Conservation (phyloP, 2,329 filamentous ascomycete genomes). For the Scytalidium lignicola region DNA sequence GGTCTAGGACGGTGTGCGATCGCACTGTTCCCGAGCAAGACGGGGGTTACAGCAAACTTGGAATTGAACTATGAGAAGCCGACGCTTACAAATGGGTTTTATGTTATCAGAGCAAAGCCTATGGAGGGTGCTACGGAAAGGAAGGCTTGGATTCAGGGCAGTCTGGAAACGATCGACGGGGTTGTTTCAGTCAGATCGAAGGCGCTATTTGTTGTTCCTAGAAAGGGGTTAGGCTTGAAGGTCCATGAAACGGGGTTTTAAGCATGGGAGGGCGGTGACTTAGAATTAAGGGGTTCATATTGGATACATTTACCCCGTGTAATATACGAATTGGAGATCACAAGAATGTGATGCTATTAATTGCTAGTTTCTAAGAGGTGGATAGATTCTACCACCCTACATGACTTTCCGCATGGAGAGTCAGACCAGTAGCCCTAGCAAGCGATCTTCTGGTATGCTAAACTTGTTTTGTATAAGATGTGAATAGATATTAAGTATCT, state of each 20-base stretch:
- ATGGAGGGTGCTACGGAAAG: slow-evolving; percentile 34
- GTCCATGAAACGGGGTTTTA: slow-evolving; percentile 36
- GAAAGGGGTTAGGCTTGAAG: slow-evolving; percentile 35
- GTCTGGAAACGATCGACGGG: slow-evolving; percentile 51
- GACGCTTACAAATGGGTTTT: slow-evolving; percentile 55
- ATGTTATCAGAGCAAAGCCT: slow-evolving; percentile 51
- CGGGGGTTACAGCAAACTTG: slow-evolving; percentile 52
- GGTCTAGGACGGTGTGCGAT: slow-evolving; percentile 59
- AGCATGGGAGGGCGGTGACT: slow-evolving; percentile 2
- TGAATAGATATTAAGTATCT: no score
- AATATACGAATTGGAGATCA: no score
- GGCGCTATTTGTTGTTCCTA: slow-evolving; percentile 54
- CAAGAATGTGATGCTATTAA: no score
- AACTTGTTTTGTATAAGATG: no score
- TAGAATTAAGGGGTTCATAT: no score
- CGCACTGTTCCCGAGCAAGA: slow-evolving; percentile 38
- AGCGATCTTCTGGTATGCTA: no score
- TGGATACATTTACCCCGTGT: no score
- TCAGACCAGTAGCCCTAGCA: no score
- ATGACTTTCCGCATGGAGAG: no score
- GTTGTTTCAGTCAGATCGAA: slow-evolving; percentile 52
- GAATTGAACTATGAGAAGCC: slow-evolving; percentile 59
- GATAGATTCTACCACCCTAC: no score
- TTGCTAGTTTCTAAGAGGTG: no score
- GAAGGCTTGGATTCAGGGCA: slow-evolving; percentile 49